These are phyloP conservation scores for Coemansia sp. DNA, from an alignment of 192 early-diverging fungal species.

Conservation along the genomic window DNA sequence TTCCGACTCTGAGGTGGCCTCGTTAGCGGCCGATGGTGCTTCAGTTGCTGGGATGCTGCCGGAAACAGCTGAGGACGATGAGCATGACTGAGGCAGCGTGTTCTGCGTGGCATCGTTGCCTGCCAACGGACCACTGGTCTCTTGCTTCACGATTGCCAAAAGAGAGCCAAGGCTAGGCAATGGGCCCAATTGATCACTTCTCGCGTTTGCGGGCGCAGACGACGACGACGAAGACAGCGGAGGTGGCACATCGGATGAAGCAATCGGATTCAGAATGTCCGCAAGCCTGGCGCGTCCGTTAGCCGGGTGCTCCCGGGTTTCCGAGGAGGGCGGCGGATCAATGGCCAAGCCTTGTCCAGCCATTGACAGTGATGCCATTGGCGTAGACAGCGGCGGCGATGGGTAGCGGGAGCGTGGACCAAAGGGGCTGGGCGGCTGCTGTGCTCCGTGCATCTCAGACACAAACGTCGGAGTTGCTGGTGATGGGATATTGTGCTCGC, in stretches of 20 bases:
- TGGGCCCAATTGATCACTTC: conserved; percentile 25
- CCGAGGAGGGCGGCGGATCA: not conserved
- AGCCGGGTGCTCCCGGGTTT: conserved; percentile 13
- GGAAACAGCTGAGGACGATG: conserved; percentile 3
- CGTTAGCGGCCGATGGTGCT: conserved; percentile 8
- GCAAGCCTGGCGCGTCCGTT: conserved; percentile 29
- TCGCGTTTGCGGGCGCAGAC: not conserved
- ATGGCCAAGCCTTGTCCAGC: conserved; percentile 9
- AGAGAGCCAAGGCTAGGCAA: conserved; percentile 43
- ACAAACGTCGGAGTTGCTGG: conserved; percentile 25
- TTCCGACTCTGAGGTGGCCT: conserved; percentile 16
- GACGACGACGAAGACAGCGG: not conserved
- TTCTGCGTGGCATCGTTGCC: conserved; percentile 6
- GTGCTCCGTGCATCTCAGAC: conserved; percentile 14
- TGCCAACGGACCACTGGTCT: not conserved
- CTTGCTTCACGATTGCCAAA: conserved; percentile 31
- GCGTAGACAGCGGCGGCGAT: conserved; percentile 32
- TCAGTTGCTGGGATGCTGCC: not conserved
- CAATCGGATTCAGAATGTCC: conserved; percentile 45
- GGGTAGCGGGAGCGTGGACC: conserved; percentile 11
- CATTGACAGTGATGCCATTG: conserved; percentile 38
- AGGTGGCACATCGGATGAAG: not conserved
- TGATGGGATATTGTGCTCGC: conserved; percentile 23
- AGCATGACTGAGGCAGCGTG: not conserved
- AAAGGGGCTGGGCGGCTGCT: conserved; percentile 37